A percentile compares a stretch with the other conserved stretches of the same genome.
phyloP scores from a whole-genome alignment of 2,329 filamentous ascomycete genomes.

The Beauveria rudraprayagi region DNA sequence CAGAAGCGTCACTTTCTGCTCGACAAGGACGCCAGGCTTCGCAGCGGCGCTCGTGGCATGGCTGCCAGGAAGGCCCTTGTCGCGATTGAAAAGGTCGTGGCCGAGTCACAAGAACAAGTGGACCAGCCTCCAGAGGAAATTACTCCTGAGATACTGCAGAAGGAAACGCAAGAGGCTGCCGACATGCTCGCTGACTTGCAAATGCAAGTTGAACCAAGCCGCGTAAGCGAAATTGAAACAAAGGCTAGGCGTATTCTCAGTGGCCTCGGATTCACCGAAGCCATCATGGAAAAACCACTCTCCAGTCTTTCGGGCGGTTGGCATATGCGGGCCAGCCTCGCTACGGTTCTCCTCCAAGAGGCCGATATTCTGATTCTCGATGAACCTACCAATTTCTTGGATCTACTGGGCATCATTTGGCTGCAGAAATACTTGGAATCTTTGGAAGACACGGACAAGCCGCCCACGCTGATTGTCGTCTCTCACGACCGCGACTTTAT shows the following conservation, averaged over 20 bases:
- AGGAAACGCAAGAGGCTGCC: conserved; percentile 60
- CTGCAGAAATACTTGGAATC: conserved; percentile 63
- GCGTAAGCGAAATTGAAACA: conserved; percentile 54
- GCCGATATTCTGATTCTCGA: conserved; percentile 75
- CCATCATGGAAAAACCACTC: conserved; percentile 50
- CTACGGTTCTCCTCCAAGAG: conserved; percentile 59
- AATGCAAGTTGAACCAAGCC: conserved; percentile 57
- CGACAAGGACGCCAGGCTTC: conserved; percentile 64
- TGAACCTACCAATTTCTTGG: conserved; percentile 82
- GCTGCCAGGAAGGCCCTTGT: conserved; percentile 68
- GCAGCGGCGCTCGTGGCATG: conserved; percentile 67
- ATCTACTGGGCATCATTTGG: conserved; percentile 78
- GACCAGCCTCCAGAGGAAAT: conserved; percentile 50
- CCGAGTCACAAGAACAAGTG: conserved; percentile 44
- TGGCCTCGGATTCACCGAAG: conserved; percentile 64
- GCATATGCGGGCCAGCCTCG: conserved; percentile 62
- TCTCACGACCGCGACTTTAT: conserved; percentile 81
- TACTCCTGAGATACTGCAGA: conserved; percentile 45
- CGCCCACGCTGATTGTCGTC: conserved; percentile 65
- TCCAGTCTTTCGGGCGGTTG: conserved; percentile 68
- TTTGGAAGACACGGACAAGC: conserved; percentile 41
- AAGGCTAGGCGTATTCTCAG: conserved; percentile 58
- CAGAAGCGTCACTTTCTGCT: conserved; percentile 57
- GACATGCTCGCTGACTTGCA: conserved; percentile 65
- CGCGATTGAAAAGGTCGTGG: conserved; percentile 58